Conservation (phyloP, 176 grass and related monocot species). For the Phoenix roebelenii region DNA sequence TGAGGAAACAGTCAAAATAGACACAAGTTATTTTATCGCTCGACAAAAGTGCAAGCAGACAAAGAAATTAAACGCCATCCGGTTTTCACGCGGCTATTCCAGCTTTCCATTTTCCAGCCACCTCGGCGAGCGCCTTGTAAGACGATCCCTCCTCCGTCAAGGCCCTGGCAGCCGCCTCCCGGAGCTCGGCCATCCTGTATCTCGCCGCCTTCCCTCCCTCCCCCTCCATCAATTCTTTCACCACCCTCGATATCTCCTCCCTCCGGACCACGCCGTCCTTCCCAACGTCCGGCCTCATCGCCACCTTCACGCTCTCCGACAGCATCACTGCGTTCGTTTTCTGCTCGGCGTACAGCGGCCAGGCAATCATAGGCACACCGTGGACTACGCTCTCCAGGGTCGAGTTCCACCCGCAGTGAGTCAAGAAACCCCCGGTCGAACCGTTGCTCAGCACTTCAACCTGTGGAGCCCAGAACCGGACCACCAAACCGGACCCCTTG, state of each 20-base stretch:
- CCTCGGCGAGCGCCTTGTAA: neutral
- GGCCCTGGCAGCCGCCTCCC: constrained; percentile 13
- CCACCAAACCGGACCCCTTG: constrained; percentile 23
- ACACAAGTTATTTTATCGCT: no score
- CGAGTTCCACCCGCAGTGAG: constrained; percentile 86
- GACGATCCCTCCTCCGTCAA: constrained; percentile 25
- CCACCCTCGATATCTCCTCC: constrained; percentile 26
- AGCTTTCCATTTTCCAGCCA: constrained; percentile 33
- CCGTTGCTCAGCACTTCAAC: constrained; percentile 35
- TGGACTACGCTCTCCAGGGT: constrained; percentile 31
- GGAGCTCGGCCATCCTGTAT: constrained; percentile 12
- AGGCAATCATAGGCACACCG: constrained; percentile 51
- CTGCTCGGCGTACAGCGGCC: constrained; percentile 69
- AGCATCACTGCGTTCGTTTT: constrained; percentile 37
- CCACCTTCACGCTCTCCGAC: constrained; percentile 17
- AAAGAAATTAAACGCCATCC: neutral
- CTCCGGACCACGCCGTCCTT: constrained; percentile 24
- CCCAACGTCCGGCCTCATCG: constrained; percentile 1
- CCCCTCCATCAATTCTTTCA: constrained; percentile 34
- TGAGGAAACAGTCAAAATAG: no score
- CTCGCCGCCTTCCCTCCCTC: constrained; percentile 25
- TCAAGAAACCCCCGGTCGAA: constrained; percentile 45
- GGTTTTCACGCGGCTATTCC: neutral
- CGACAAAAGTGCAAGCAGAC: no score
- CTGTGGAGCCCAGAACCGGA: constrained; percentile 63